Evolutionary conservation across 768 basidiomycete species (phyloP), one percentile per base, ranked within the genome.

Genomic region (Leccinum olivaceopallidum): DNA sequence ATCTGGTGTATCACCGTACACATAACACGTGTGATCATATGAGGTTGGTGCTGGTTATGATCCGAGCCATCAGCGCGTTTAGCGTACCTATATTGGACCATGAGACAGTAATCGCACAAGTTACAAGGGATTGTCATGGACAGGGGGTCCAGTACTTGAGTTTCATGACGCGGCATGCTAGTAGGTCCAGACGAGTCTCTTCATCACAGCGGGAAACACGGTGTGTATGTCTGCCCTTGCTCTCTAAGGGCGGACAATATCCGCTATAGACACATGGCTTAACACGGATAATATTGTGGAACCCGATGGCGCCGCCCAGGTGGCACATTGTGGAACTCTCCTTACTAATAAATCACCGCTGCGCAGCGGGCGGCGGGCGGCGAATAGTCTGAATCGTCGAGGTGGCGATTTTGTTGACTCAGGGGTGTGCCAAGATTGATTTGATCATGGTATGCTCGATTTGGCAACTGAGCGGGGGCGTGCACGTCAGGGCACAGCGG

Each of bases 191-290:
- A 20, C 18, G 20, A 13, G 6, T 24, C 12, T 49, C 22, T 14
- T 22, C 22, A 24, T 48, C 20, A 14, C 48, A 49, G 22, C 22
- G 12, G 7, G 48, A 24, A 14, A 48, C 6, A 24, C 12, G 12
- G 14, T 10, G 14, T 10, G 48, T 20, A 18, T 9, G n/a, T 44
- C 9, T n/a, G 42, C 18, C 22, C 48, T 22, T 32, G 16, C 10
- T 28, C 47, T 82, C 86, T 2, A 86, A 87, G 84, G 37, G 88
- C 87, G 7, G 85, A 86, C 5, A 85, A 87, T 67, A 34, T 34
- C 34, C 34, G 34, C 34, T 34, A 13, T 34, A 5, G 34, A 13
- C 34, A 34, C 34, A 13, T 34, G 32, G 12, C 32, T 12, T 34
- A 13, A 83, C 58, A 88, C 87, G 3, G 87, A 86, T 0, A 87